Evolutionary conservation across 1,139 yeast species (phyloP).

Genomic region (Candida smagusa): DNA sequence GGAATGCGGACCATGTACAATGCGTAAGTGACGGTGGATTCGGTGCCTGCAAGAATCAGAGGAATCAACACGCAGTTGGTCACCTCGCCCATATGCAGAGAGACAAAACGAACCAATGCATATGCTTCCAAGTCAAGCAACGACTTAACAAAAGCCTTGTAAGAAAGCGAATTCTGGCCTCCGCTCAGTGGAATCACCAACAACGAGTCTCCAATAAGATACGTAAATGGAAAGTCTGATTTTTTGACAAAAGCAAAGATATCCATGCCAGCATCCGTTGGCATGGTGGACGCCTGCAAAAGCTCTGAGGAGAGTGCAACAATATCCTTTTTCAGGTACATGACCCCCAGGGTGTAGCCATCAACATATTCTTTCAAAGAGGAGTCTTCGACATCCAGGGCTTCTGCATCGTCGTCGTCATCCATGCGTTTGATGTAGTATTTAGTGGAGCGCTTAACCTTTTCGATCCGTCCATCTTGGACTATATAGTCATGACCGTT

Average conservation of each 20-base stretch:
- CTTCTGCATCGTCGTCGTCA: slow-evolving; percentile 8
- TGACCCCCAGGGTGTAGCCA: slow-evolving; percentile 44
- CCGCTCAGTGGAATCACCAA: slow-evolving; percentile 48
- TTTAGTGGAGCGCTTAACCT: slow-evolving; percentile 20
- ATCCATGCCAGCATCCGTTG: slow-evolving; percentile 52
- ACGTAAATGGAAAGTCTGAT: slow-evolving; percentile 52
- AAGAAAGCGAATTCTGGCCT: slow-evolving; percentile 21
- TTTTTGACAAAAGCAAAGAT: slow-evolving; percentile 58
- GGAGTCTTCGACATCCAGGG: slow-evolving; percentile 17
- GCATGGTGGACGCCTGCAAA: slow-evolving; percentile 39
- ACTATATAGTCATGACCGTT: slow-evolving; percentile 32
- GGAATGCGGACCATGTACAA: slow-evolving; percentile 56
- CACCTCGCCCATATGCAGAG: slow-evolving; percentile 44
- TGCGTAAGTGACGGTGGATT: slow-evolving; percentile 19
- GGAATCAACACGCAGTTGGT: slow-evolving; percentile 62
- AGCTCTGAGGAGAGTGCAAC: slow-evolving; percentile 38
- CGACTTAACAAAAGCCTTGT: slow-evolving; percentile 55
- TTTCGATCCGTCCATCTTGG: slow-evolving; percentile 6
- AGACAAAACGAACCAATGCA: slow-evolving; percentile 64
- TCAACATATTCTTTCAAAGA: slow-evolving; percentile 19
- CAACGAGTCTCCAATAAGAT: slow-evolving; percentile 55
- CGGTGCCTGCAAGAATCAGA: slow-evolving; percentile 14
- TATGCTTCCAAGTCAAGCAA: slow-evolving; percentile 46
- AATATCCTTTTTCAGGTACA: slow-evolving; percentile 57
- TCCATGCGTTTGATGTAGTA: slow-evolving; percentile 20